Conservation (phyloP, 78 protist genomes). For the Chrysochromulina parva region DNA sequence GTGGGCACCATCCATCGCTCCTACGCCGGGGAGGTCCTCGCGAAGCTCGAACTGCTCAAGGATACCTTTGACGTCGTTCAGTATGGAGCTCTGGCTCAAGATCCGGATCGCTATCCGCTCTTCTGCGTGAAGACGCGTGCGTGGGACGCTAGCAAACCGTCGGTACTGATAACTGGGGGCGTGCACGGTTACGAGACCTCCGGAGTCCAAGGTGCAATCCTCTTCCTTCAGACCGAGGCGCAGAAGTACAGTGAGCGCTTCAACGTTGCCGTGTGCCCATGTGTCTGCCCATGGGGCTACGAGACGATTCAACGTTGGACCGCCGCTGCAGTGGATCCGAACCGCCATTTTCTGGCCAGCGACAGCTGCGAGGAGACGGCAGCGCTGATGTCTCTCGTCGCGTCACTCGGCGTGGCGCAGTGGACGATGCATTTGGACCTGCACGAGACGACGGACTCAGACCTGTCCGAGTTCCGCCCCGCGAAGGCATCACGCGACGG, state of each 20-base stretch:
- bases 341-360: constrained; percentile 22
- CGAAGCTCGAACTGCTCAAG: not conserved
- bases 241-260: not conserved
- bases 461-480: constrained; percentile 43
- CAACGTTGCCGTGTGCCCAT: constrained; percentile 45
- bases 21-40: constrained; percentile 31
- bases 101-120: not conserved
- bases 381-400: not conserved
- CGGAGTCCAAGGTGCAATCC: constrained; percentile 56
- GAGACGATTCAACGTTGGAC: constrained; percentile 53
- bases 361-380: not conserved
- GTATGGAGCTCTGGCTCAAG: constrained; percentile 21
- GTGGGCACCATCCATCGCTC: constrained; percentile 1
- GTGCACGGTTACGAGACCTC: constrained; percentile 62
- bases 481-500: constrained; percentile 56
- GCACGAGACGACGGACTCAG: constrained; percentile 60
- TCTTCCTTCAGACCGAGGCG: constrained; percentile 1
- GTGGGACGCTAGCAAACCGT: constrained; percentile 8
- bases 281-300: constrained; percentile 58
- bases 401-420: not conserved
- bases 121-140: not conserved
- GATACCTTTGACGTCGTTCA: not conserved
- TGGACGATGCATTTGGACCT: constrained; percentile 33
- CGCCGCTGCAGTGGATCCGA: constrained; percentile 47
- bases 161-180: constrained; percentile 48